phyloP scores from a whole-genome alignment of 1,284 basidiomycete species.

The Pholiota adiposa region DNA sequence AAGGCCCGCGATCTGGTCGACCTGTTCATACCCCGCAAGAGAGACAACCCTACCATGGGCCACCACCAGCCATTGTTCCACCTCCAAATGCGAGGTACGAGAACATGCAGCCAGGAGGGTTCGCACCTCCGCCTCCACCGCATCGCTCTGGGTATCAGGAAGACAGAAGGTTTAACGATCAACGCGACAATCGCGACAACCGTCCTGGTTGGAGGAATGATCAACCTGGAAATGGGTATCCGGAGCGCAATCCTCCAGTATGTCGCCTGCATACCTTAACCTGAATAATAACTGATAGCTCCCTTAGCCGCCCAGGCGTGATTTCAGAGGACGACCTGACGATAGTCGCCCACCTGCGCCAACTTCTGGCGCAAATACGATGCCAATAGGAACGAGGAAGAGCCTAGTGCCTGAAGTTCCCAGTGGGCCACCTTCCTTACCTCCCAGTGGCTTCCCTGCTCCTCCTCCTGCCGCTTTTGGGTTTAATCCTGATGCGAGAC shows the following conservation, averaged over 20 bases:
- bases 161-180: conserved; percentile 11
- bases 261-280: neutral
- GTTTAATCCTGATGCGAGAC: conserved; percentile 20
- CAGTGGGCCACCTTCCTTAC: neutral
- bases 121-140: neutral
- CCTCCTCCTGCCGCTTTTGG: conserved; percentile 7
- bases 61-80: neutral
- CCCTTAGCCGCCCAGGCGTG: conserved; percentile 8
- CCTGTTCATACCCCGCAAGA: neutral
- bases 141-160: neutral
- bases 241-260: conserved; percentile 12
- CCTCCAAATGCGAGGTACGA: conserved; percentile 4
- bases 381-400: conserved; percentile 38
- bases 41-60: neutral
- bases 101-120: neutral
- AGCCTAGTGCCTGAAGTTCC: neutral
- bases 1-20: conserved; percentile 4
- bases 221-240: conserved; percentile 5
- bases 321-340: conserved; percentile 12
- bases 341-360: conserved; percentile 17
- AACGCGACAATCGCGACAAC: neutral
- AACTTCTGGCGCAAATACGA: conserved; percentile 39
- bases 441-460: neutral
- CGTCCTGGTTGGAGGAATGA: conserved; percentile 14
- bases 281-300: neutral